phyloP scores from a whole-genome alignment of 2,329 filamentous ascomycete species.

The Emmonsiellopsis sp. region DNA sequence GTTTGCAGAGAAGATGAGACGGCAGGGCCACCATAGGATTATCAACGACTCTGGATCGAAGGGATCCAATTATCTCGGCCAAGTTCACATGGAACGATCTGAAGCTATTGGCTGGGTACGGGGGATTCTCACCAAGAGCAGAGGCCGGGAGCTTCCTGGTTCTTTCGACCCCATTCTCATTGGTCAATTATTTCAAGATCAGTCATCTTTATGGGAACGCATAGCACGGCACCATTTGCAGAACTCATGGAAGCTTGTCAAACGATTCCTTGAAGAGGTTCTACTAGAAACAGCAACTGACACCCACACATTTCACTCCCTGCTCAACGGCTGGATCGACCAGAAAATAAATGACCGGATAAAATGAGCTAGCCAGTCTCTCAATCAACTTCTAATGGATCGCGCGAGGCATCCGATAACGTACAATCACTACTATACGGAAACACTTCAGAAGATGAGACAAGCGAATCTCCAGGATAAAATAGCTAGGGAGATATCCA shows the following conservation, averaged over 20 bases:
- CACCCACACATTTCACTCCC: slow-evolving; percentile 22
- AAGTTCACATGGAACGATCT: slow-evolving; percentile 14
- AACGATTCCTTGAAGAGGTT: slow-evolving; percentile 17
- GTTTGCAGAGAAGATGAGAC: slow-evolving; percentile 35
- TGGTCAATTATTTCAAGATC: slow-evolving; percentile 50
- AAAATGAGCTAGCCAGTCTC: slow-evolving; percentile 32
- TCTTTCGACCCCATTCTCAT: slow-evolving; percentile 51
- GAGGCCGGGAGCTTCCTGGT: slow-evolving; percentile 49
- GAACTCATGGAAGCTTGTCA: slow-evolving; percentile 13
- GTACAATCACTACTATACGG: slow-evolving; percentile 29
- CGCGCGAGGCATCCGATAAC: slow-evolving; percentile 33
- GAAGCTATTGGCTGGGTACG: slow-evolving; percentile 33
- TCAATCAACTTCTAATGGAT: slow-evolving; percentile 15
- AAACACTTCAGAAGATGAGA: slow-evolving; percentile 20
- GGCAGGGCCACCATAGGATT: slow-evolving; percentile 35
- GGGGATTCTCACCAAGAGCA: slow-evolving; percentile 28
- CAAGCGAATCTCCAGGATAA: background rate
- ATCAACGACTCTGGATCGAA: background rate
- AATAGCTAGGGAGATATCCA: background rate
- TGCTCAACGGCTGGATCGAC: too few species aligned
- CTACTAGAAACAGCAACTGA: slow-evolving; percentile 30
- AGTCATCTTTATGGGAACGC: slow-evolving; percentile 45
- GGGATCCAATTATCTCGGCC: background rate
- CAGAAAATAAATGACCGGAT: too few species aligned
- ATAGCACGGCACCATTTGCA: slow-evolving; percentile 28